Percentiles rank a stretch among this genome's conserved stretches.
These are phyloP conservation scores for Diaporthe longicolla DNA, from an alignment of 2,329 filamentous ascomycete genomes.

Conservation along the genomic window DNA sequence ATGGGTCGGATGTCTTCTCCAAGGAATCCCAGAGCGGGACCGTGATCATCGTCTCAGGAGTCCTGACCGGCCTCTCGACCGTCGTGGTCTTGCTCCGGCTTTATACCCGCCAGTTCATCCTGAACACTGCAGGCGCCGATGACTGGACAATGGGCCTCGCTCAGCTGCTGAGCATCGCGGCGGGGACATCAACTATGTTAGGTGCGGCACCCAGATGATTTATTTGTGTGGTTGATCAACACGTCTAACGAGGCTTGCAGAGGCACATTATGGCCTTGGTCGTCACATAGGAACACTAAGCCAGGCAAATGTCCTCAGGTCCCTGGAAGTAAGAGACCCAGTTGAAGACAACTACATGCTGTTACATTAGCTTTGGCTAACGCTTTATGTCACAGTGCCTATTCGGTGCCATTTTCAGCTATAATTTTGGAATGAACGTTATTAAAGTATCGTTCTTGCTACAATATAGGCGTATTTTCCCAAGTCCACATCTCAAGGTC, in stretches of 20 bases:
- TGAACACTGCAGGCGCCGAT: constrained; percentile 47
- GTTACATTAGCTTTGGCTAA: neutral
- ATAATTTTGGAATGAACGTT: constrained; percentile 52
- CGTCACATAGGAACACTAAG: constrained; percentile 46
- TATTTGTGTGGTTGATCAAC: neutral
- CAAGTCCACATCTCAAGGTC: constrained; percentile 41
- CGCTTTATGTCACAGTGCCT: constrained; percentile 45
- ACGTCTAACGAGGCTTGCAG: constrained; percentile 32
- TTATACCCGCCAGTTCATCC: constrained; percentile 38
- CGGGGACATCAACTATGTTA: constrained; percentile 38
- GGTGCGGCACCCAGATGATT: neutral
- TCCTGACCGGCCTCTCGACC: constrained; percentile 15
- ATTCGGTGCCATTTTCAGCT: constrained; percentile 48
- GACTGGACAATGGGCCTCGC: constrained; percentile 49
- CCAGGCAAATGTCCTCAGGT: neutral
- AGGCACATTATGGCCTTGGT: constrained; percentile 49
- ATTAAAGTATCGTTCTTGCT: constrained; percentile 52
- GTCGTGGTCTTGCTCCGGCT: constrained; percentile 25
- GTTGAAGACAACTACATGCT: neutral
- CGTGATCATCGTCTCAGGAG: constrained; percentile 7
- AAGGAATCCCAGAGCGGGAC: constrained; percentile 20
- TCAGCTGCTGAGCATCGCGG: constrained; percentile 45
- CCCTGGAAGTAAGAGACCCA: neutral
- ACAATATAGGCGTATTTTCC: constrained; percentile 53
- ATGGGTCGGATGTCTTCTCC: neutral